A percentile compares a stretch with the other conserved stretches of the same genome.
phyloP scores from a whole-genome alignment of 2,329 filamentous ascomycete species.

The Neoascochyta sp. region DNA sequence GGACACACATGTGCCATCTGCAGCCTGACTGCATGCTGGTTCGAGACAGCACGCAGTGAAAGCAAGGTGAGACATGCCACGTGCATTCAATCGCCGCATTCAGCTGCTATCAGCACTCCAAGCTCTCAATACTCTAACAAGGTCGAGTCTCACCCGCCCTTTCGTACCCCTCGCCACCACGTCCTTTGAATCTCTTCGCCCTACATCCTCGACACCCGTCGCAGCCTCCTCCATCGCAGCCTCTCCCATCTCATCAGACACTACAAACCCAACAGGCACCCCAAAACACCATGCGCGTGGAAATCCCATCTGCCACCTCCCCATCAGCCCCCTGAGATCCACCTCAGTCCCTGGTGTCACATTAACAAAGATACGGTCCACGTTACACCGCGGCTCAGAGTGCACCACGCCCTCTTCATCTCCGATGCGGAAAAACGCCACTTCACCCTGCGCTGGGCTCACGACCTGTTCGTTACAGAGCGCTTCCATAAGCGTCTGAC shows the following conservation, averaged over 20 bases:
- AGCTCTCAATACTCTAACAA: too few species aligned
- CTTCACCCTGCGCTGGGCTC: constrained; percentile 26
- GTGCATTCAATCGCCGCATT: too few species aligned
- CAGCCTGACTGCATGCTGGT: too few species aligned
- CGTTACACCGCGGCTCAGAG: constrained; percentile 32
- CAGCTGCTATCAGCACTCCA: too few species aligned
- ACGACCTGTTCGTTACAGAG: constrained; percentile 13
- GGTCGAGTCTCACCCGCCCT: too few species aligned
- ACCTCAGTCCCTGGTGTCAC: constrained; percentile 34
- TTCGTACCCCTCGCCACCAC: too few species aligned
- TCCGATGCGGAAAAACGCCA: constrained; percentile 45
- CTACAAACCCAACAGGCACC: constrained; percentile 12
- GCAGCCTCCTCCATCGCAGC: too few species aligned
- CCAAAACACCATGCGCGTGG: constrained; percentile 25
- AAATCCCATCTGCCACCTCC: constrained; percentile 31
- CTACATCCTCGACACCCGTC: too few species aligned
- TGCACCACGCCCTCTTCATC: constrained; percentile 43
- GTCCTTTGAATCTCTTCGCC: too few species aligned
- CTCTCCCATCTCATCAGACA: constrained; percentile 3
- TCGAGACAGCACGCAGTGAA: too few species aligned
- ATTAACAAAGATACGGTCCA: constrained; percentile 38
- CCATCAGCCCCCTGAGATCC: constrained; percentile 30
- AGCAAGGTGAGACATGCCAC: too few species aligned
- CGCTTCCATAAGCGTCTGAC: constrained; percentile 31
- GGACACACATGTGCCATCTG: too few species aligned